Base-by-base conservation (phyloP, 441 rosid species). In the Hura crepitans region DNA sequence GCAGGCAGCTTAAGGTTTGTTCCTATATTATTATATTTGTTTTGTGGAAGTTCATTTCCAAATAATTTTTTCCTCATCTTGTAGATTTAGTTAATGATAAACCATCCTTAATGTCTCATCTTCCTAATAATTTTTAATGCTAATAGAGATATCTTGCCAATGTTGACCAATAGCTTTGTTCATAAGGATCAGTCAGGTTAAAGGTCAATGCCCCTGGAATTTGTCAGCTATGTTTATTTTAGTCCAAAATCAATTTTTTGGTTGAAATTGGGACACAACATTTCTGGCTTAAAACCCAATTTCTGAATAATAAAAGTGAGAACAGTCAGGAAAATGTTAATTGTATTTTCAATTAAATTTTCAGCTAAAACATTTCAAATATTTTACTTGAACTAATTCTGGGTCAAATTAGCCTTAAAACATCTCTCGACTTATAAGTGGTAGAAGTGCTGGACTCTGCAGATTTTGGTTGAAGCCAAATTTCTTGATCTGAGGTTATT, bases 1-100 rank as follows among this genome's bases (percentile, higher is more conserved):
- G 97, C 77, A 86, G 86, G 75, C 97, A 92, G 75, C 82, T 90
- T 46, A 92, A 92, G 97, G 96, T 90, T 49, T 35, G 78, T 72
- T 68, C 18, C 42, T 17, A 18, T 23, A 53, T n/a, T 18, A 13
- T 10, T 55, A 1, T 12, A 62, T 27, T 39, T 66, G 7, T 49
- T 8, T 31, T 28, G 31, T 23, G 47, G 10, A 14, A 42, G 17
- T 20, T 35, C 14, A 18, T 56, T 53, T 60, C 28, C 17, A 14
- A 47, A 25, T 13, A 15, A 35, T 46, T 20, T 51, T 31, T 43
- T 49, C 23, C 27, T 25, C 11, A 23, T 43, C 12, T 33, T 35
- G 54, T 46, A 28, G 37, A 7, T 27, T 50, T 51, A 39, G 50
- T 25, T 58, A 28, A 55, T 71, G 45, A 30, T 62, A 10, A 53